Percentiles rank a stretch among this genome's conserved stretches.
phyloP scores from a whole-genome alignment of 352 stramenopile genomes.

The Globisporangium nunn region DNA sequence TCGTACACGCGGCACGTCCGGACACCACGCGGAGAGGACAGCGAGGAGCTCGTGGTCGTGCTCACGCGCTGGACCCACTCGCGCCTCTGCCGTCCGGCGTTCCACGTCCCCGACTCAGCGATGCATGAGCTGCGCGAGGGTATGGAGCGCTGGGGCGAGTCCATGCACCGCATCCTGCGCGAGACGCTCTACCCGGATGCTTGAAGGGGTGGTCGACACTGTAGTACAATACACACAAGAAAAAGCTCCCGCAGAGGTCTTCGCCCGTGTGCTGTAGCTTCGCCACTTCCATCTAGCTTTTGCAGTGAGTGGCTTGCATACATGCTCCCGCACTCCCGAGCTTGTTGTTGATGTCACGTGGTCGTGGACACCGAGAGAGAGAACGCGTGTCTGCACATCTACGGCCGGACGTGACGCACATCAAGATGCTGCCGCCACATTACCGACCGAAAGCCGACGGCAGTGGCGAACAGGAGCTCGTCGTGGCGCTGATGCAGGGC shows the following conservation, averaged over 20 bases:
- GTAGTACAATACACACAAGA: too few species aligned
- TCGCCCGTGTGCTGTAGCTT: too few species aligned
- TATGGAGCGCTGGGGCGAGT: conserved; percentile 35
- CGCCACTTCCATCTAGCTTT: too few species aligned
- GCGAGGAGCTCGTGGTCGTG: conserved; percentile 30
- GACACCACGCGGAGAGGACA: conserved; percentile 15
- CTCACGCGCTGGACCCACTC: conserved; percentile 32
- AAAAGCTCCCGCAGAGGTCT: too few species aligned
- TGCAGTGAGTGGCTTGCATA: too few species aligned
- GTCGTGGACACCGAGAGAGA: conserved; percentile 17
- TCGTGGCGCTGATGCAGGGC: conserved; percentile 19
- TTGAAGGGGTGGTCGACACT: not conserved
- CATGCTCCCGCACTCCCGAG: too few species aligned
- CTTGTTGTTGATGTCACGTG: not conserved
- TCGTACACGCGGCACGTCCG: conserved; percentile 9
- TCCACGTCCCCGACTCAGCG: conserved; percentile 16
- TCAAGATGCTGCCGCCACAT: conserved; percentile 24
- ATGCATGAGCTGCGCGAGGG: conserved; percentile 31
- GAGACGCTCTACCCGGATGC: conserved; percentile 16
- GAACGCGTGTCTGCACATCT: conserved; percentile 22
- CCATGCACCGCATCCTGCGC: conserved; percentile 30
- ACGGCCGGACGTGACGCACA: conserved; percentile 22
- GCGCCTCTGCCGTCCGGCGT: conserved; percentile 22
- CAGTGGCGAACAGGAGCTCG: conserved; percentile 12
- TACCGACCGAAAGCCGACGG: conserved; percentile 10